Evolutionary conservation across 2,329 filamentous ascomycete species (phyloP).

Genomic region (Madurella fahalii): DNA sequence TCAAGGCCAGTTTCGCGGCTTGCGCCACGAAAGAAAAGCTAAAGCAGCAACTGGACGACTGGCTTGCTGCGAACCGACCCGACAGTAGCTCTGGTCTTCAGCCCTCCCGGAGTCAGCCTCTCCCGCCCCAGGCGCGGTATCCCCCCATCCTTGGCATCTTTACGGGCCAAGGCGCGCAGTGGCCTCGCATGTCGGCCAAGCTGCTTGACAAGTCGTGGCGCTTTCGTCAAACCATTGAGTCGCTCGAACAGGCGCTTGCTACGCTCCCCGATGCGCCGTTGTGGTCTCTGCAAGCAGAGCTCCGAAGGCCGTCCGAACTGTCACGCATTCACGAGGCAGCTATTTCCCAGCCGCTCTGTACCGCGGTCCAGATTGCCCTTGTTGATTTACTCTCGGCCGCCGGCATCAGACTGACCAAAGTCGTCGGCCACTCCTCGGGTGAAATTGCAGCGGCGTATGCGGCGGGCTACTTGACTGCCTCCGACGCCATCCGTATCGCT

Average conservation of each 20-base stretch:
- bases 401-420: conserved; percentile 32
- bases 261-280: conserved; percentile 11
- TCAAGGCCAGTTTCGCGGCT: conserved; percentile 38
- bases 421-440: conserved; percentile 47
- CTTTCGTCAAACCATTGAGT: background rate
- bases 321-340: conserved; percentile 21
- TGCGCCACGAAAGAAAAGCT: background rate
- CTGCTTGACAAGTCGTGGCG: conserved; percentile 10
- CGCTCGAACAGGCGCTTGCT: conserved; percentile 3
- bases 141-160: conserved; percentile 23
- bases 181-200: conserved; percentile 26
- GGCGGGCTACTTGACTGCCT: conserved; percentile 38
- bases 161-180: conserved; percentile 31
- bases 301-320: background rate
- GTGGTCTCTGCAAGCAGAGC: conserved; percentile 15
- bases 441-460: conserved; percentile 50
- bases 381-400: conserved; percentile 34
- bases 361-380: conserved; percentile 38
- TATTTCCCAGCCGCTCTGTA: conserved; percentile 35
- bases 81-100: background rate
- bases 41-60: background rate
- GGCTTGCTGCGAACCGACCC: background rate
- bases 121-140: background rate
- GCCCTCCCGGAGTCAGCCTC: background rate
- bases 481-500: conserved; percentile 41